Conservation (phyloP, 179 eudicot species). For the Gypsophila paniculata region DNA sequence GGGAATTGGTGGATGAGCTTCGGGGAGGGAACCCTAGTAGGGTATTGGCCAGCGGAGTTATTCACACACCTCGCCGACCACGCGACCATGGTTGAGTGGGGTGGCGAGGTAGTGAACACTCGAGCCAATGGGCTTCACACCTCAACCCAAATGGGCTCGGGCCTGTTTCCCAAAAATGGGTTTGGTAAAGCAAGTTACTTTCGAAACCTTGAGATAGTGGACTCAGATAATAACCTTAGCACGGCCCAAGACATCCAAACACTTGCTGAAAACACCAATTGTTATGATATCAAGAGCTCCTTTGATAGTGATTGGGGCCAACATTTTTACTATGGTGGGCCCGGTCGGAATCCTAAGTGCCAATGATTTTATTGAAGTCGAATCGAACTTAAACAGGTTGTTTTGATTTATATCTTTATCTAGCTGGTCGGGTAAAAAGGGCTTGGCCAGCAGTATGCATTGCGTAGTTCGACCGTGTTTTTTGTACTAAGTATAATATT, state of each 20-base stretch:
- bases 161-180: slow-evolving; percentile 71
- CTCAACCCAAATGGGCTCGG: slow-evolving; percentile 92
- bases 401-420: no score
- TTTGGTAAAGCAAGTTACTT: slow-evolving; percentile 86
- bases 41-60: slow-evolving; percentile 91
- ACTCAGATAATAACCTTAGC: slow-evolving; percentile 74
- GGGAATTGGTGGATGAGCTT: slow-evolving; percentile 99
- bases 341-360: slow-evolving; percentile 77
- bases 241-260: slow-evolving; percentile 64
- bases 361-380: slow-evolving; percentile 19
- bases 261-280: slow-evolving; percentile 77
- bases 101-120: slow-evolving; percentile 90
- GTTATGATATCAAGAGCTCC: slow-evolving; percentile 78
- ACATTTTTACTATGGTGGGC: slow-evolving; percentile 93
- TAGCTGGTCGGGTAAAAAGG: no score
- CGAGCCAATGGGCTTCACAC: slow-evolving; percentile 68
- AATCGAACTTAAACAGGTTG: no score
- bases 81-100: slow-evolving; percentile 99
- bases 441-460: no score
- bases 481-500: background rate
- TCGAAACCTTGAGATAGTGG: slow-evolving; percentile 77
- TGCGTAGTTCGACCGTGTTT: background rate
- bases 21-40: slow-evolving; percentile 75
- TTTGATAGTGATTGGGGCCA: slow-evolving; percentile 81
- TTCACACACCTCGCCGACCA: slow-evolving; percentile 81